A percentile compares a stretch with the other conserved stretches of the same genome.
phyloP scores from a whole-genome alignment of 2,329 filamentous ascomycete genomes.

The Delphinella strobiligena region DNA sequence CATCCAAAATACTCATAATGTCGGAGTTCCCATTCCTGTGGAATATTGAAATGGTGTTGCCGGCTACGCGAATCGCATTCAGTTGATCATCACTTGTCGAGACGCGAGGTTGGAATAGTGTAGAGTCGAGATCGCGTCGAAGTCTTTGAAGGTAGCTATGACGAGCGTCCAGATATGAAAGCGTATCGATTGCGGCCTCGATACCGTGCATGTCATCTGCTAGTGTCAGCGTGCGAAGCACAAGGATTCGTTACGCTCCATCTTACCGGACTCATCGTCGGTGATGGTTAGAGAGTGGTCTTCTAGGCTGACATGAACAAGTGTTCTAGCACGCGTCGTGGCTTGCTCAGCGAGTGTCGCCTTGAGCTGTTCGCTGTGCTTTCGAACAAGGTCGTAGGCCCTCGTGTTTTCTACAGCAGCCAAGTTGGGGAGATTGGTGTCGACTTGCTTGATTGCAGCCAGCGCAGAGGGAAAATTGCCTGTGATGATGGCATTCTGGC shows the following conservation, averaged over 20 bases:
- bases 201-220: no score
- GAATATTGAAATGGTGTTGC: slow-evolving; percentile 16
- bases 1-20: slow-evolving; percentile 26
- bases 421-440: slow-evolving; percentile 46
- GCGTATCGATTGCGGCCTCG: background rate
- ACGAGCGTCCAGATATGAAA: slow-evolving; percentile 16
- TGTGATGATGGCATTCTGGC: slow-evolving; percentile 26
- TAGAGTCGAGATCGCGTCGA: slow-evolving; percentile 19
- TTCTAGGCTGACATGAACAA: slow-evolving; percentile 51
- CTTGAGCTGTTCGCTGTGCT: slow-evolving; percentile 15
- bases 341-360: slow-evolving; percentile 40
- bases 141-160: slow-evolving; percentile 9
- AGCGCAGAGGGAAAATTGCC: slow-evolving; percentile 36
- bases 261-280: slow-evolving; percentile 18
- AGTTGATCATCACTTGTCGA: slow-evolving; percentile 11
- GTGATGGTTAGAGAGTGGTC: slow-evolving; percentile 45
- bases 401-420: slow-evolving; percentile 42
- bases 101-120: slow-evolving; percentile 18
- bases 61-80: slow-evolving; percentile 11
- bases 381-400: slow-evolving; percentile 51
- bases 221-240: no score
- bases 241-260: no score
- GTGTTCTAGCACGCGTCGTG: slow-evolving; percentile 55
- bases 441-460: slow-evolving; percentile 34
- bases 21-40: slow-evolving; percentile 2